These are phyloP conservation scores for Penicillium waksmanii DNA, from an alignment of 495 filamentous ascomycete genomes.

Conservation along the genomic window DNA sequence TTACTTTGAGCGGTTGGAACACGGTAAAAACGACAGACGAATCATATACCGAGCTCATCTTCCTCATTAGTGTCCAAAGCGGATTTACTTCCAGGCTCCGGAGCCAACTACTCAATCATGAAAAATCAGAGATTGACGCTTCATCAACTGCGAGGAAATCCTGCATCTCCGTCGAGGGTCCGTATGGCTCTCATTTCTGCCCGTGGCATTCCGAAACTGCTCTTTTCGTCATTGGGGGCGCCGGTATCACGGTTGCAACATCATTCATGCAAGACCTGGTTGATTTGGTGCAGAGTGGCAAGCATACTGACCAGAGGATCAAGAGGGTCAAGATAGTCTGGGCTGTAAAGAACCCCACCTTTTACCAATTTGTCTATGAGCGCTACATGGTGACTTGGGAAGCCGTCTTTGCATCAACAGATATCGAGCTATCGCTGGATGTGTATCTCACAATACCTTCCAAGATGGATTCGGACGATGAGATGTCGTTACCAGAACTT, in stretches of 20 bases:
- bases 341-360: not conserved
- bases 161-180: not conserved
- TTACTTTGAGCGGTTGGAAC: not conserved
- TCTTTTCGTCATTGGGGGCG: not conserved
- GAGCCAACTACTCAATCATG: not conserved
- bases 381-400: not conserved
- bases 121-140: not conserved
- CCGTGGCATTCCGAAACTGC: not conserved
- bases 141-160: not conserved
- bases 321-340: not conserved
- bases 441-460: not conserved
- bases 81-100: not conserved
- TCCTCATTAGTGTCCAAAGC: not conserved
- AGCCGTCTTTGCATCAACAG: not conserved
- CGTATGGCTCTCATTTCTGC: not conserved
- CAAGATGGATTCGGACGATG: not conserved
- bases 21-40: not conserved
- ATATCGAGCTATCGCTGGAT: not conserved
- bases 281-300: not conserved
- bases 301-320: not conserved
- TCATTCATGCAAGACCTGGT: not conserved
- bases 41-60: not conserved
- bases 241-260: not conserved
- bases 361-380: not conserved
- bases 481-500: too few relatives aligned